Conservation (phyloP, 306 rosid genomes). For the Trifolium dubium region DNA sequence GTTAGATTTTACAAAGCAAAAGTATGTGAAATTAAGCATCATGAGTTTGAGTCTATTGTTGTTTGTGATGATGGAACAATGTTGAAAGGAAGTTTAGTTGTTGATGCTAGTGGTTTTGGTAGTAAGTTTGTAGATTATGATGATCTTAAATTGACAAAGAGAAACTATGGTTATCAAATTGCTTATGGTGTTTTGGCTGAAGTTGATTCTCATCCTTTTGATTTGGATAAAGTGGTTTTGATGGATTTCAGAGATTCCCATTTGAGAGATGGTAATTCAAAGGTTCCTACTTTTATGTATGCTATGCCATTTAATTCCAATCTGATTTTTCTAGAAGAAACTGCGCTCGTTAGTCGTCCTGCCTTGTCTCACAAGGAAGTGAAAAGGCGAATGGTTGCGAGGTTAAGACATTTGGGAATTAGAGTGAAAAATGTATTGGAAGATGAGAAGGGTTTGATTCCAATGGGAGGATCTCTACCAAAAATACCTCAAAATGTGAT, state of each 20-base stretch:
- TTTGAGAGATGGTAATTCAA: slow-evolving; percentile 55
- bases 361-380: slow-evolving; percentile 60
- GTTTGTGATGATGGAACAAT: slow-evolving; percentile 64
- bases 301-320: slow-evolving; percentile 90
- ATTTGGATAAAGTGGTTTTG: slow-evolving; percentile 70
- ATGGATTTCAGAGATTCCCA: slow-evolving; percentile 75
- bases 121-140: slow-evolving; percentile 52
- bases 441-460: slow-evolving; percentile 84
- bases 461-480: slow-evolving; percentile 94
- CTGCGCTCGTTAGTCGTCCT: slow-evolving; percentile 80
- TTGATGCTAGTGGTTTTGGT: slow-evolving; percentile 84
- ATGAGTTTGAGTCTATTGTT: slow-evolving; percentile 60
- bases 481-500: slow-evolving; percentile 64
- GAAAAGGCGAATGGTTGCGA: slow-evolving; percentile 78
- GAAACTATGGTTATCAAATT: slow-evolving; percentile 69
- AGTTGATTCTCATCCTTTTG: slow-evolving; percentile 80
- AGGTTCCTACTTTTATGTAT: slow-evolving; percentile 72
- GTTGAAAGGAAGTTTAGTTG: slow-evolving; percentile 61
- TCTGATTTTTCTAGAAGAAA: slow-evolving; percentile 78
- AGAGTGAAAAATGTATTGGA: slow-evolving; percentile 66
- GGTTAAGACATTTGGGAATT: slow-evolving; percentile 78
- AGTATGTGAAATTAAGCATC: slow-evolving; percentile 61
- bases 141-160: slow-evolving; percentile 53
- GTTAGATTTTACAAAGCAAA: slow-evolving; percentile 72
- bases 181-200: slow-evolving; percentile 85